These are phyloP conservation scores for Penicillium sp. DNA, from an alignment of 2,329 filamentous ascomycete species.

Conservation along the genomic window DNA sequence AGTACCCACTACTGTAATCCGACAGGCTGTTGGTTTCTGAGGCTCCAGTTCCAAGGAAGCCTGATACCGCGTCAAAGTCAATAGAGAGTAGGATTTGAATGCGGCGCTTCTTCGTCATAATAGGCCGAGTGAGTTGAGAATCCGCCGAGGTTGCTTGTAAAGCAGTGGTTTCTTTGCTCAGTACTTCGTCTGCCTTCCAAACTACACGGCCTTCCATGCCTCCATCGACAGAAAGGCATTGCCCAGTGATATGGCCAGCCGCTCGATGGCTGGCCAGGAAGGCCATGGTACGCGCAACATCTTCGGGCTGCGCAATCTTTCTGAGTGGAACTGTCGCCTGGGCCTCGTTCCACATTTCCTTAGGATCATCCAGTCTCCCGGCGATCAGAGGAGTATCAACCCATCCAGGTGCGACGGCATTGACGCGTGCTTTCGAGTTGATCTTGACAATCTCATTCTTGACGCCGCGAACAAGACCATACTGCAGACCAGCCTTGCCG, in stretches of 20 bases:
- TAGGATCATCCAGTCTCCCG: conserved; percentile 1
- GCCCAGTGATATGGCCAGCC: conserved; percentile 57
- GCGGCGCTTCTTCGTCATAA: conserved; percentile 15
- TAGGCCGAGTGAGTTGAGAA: not conserved
- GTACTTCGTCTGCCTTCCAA: conserved; percentile 2
- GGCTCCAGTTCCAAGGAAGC: conserved; percentile 60
- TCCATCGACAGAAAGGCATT: conserved; percentile 55
- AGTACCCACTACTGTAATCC: conserved; percentile 59
- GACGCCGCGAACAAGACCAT: conserved; percentile 54
- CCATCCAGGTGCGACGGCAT: conserved; percentile 55
- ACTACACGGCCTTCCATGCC: conserved; percentile 42
- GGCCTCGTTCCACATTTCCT: conserved; percentile 31
- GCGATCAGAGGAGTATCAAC: conserved; percentile 41
- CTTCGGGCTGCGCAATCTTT: conserved; percentile 35
- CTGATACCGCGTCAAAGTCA: conserved; percentile 62
- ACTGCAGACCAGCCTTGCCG: conserved; percentile 55
- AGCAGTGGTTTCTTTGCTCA: not conserved
- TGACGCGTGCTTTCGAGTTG: conserved; percentile 54
- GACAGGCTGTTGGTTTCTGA: conserved; percentile 55
- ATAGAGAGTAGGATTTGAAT: conserved; percentile 38
- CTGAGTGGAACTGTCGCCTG: conserved; percentile 38
- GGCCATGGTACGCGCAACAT: conserved; percentile 52
- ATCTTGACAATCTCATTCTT: conserved; percentile 58
- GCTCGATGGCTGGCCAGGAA: conserved; percentile 55
- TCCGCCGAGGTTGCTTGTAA: not conserved